These are phyloP conservation scores for Chrysanthemum lavandulifolium DNA, from an alignment of 129 eudicot genomes.

Conservation along the genomic window DNA sequence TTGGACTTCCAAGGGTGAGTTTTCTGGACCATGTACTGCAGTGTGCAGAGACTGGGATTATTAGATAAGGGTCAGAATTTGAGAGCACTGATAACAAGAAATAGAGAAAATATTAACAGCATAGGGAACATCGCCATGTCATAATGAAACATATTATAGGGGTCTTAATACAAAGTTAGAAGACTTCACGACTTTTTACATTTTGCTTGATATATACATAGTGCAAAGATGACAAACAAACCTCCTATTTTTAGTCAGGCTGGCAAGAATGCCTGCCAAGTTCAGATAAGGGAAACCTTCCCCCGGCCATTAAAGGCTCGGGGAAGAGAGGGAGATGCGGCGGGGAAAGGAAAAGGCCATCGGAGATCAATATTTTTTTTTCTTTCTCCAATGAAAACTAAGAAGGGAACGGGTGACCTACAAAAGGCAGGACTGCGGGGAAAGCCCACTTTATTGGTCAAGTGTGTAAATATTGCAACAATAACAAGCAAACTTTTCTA, in stretches of 20 bases:
- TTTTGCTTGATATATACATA: neutral
- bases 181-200: slow-evolving; percentile 3
- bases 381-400: too few relatives aligned
- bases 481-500: too few relatives aligned
- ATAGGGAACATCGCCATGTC: neutral
- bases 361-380: neutral
- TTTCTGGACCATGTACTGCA: slow-evolving; percentile 94
- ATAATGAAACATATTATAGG: slow-evolving; percentile 1
- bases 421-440: too few relatives aligned
- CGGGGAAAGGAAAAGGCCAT: neutral
- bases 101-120: slow-evolving; percentile 1
- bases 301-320: neutral
- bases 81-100: slow-evolving; percentile 13
- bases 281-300: too few relatives aligned
- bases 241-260: too few relatives aligned
- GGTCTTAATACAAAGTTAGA: neutral
- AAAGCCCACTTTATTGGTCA: too few relatives aligned
- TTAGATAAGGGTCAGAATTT: slow-evolving; percentile 32
- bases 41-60: slow-evolving; percentile 89
- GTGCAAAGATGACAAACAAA: neutral
- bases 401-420: too few relatives aligned
- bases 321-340: neutral
- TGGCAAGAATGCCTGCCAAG: too few relatives aligned
- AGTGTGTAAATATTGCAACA: too few relatives aligned
- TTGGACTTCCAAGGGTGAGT: slow-evolving; percentile 86